Conservation (phyloP, 2,329 filamentous ascomycete genomes). For the Sphaceloma murrayae region DNA sequence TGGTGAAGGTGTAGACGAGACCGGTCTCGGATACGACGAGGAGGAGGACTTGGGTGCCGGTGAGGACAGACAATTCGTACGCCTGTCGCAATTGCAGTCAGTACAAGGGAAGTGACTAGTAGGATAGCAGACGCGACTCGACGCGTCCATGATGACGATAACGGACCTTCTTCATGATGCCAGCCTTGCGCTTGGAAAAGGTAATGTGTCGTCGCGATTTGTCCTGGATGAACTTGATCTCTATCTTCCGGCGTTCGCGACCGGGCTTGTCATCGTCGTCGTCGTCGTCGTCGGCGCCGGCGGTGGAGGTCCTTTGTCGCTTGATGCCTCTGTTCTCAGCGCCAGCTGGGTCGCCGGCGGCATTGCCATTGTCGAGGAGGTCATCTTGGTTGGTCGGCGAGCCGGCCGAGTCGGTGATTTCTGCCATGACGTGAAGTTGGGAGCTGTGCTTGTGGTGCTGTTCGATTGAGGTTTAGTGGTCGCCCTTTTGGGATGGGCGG, state of each 20-base stretch:
- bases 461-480: too few relatives aligned
- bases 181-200: slow-evolving; percentile 98
- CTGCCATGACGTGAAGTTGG: slow-evolving; percentile 28
- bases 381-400: slow-evolving; percentile 44
- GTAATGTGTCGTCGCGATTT: slow-evolving; percentile 99
- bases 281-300: slow-evolving; percentile 72
- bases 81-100: slow-evolving; percentile 48
- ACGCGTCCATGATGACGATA: slow-evolving; percentile 17
- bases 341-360: slow-evolving; percentile 29
- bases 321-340: slow-evolving; percentile 71
- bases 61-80: slow-evolving; percentile 94
- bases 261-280: slow-evolving; percentile 97
- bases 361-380: slow-evolving; percentile 58
- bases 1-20: slow-evolving; percentile 95
- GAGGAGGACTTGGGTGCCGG: slow-evolving; percentile 91
- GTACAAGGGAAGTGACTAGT: neutral
- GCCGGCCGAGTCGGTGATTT: slow-evolving; percentile 43
- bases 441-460: too few relatives aligned
- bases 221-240: slow-evolving; percentile 99
- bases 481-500: too few relatives aligned
- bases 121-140: slow-evolving; percentile 16
- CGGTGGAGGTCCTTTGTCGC: slow-evolving; percentile 62
- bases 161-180: slow-evolving; percentile 99
- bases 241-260: slow-evolving; percentile 97
- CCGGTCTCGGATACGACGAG: slow-evolving; percentile 96